Percentiles rank a stretch among this genome's conserved stretches.
Evolutionary conservation across 371 early-diverging fungal genomes (phyloP).

Genomic region (Rhizopus arrhizus): DNA sequence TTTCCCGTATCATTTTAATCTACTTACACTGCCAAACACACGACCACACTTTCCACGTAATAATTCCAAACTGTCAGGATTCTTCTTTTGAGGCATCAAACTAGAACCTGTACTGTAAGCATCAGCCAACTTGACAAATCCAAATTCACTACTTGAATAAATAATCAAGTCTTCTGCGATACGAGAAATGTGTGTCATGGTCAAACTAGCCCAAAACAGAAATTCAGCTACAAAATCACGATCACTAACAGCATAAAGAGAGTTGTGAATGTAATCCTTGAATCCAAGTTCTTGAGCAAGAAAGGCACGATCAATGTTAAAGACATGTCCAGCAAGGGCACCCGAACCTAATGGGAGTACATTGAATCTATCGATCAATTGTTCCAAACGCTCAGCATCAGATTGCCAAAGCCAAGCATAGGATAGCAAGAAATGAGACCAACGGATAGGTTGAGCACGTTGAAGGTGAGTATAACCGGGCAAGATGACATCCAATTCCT

Average conservation of each 20-base stretch:
- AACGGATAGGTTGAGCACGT: conserved; percentile 97
- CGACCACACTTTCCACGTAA: conserved; percentile 96
- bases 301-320: conserved; percentile 88
- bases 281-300: conserved; percentile 90
- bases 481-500: conserved; percentile 89
- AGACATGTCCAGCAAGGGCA: conserved; percentile 97
- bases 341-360: conserved; percentile 90
- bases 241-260: conserved; percentile 88
- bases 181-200: conserved; percentile 91
- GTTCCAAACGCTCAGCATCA: conserved; percentile 83
- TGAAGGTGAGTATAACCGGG: conserved; percentile 98
- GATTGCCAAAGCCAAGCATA: conserved; percentile 90
- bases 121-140: conserved; percentile 90
- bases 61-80: conserved; percentile 94
- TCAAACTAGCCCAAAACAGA: conserved; percentile 85
- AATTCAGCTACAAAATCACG: conserved; percentile 97
- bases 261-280: conserved; percentile 81
- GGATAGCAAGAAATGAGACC: conserved; percentile 88
- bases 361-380: conserved; percentile 80
- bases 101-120: conserved; percentile 97
- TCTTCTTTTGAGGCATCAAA: conserved; percentile 99
- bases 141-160: conserved; percentile 90
- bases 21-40: conserved; percentile 85
- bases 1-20: background rate
- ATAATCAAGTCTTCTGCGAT: conserved; percentile 94